Base-by-base conservation (phyloP, 2,329 filamentous ascomycete genomes). In the Epichloe coenophiala region DNA sequence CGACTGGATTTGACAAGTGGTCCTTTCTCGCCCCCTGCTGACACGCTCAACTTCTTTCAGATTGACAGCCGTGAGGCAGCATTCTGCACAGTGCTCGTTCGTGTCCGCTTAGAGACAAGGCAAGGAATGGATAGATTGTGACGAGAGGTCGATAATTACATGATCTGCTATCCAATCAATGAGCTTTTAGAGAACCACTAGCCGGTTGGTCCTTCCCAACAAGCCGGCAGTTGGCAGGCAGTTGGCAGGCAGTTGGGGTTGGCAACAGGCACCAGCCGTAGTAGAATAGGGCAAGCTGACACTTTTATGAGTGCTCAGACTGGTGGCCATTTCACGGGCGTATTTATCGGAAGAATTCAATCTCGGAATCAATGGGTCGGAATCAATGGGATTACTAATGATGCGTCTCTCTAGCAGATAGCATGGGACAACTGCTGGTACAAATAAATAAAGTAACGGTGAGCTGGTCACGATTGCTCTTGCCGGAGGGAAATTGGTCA, bases 371-470 rank as follows among this genome's bases (percentile, higher is more conserved):
- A 31, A 31, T 31, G 27, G 8, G 8, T 31, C 27, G 27, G 27
- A 11, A 31, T 11, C 27, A 31, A 31, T 31, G 27, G 8, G 8
- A 31, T 9, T 31, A 31, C 19, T 3, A 21, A 21, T 21, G 27
- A 31, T 42, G 40, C 19, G 19, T 21, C 23, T 33, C 42, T 7
- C 23, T 45, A 21, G 41, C 45, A 37, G 33, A 40, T 19, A n/a
- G 17, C 46, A 48, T 48, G n/a, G 31, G 17, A 35, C n/a, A 8
- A 39, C 21, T 40, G 37, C 38, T 48, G 47, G 38, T 13, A 12
- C 23, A 27, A 35, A 35, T 19, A 33, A 19, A 48, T 48, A 38
- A 48, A 48, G 31, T 42, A 48, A 48, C 46, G 46, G 46, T 48
- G 45, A 47, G 45, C 39, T 5, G 8, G 27, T 9, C 27, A 31